Percentiles rank a stretch among this genome's conserved stretches.
Evolutionary conservation across 768 basidiomycete species (phyloP).

Genomic region (Flagelloscypha sp.): DNA sequence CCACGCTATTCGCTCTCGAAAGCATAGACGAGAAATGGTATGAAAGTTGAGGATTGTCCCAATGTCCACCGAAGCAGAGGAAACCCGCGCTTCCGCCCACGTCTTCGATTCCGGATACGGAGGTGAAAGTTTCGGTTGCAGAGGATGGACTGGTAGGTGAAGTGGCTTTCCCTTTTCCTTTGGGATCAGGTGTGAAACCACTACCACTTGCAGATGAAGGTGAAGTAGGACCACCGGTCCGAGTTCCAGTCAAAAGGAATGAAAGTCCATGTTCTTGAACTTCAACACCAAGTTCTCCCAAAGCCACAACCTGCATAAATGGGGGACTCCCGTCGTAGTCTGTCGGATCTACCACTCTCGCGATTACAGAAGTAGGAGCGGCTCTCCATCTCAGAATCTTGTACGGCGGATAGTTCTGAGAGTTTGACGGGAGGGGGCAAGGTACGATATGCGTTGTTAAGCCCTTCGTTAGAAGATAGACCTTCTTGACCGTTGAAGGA

Average conservation of each 20-base stretch:
- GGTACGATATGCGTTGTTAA: slow-evolving; percentile 60
- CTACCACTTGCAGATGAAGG: slow-evolving; percentile 29
- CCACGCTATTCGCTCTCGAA: slow-evolving; percentile 34
- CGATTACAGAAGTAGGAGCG: slow-evolving; percentile 43
- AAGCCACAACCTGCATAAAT: slow-evolving; percentile 60
- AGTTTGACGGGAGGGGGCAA: slow-evolving; percentile 53
- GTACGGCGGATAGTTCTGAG: slow-evolving; percentile 41
- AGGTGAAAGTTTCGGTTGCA: too few species aligned
- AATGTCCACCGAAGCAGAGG: slow-evolving; percentile 38
- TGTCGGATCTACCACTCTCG: slow-evolving; percentile 38
- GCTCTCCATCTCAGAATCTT: slow-evolving; percentile 50
- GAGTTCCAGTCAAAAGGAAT: too few species aligned
- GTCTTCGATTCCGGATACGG: too few species aligned
- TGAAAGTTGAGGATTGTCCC: slow-evolving; percentile 24
- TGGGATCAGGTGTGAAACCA: slow-evolving; percentile 50
- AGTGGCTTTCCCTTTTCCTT: slow-evolving; percentile 58
- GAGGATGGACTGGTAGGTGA: too few species aligned
- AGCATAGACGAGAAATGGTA: slow-evolving; percentile 23
- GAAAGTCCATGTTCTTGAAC: slow-evolving; percentile 58
- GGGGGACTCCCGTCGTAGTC: slow-evolving; percentile 22
- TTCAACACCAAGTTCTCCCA: slow-evolving; percentile 67
- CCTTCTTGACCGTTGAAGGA: slow-evolving; percentile 28
- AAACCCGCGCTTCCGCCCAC: too few species aligned
- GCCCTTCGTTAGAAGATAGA: slow-evolving; percentile 65
- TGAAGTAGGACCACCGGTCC: too few species aligned